These are phyloP conservation scores for Sporothrix globosa DNA, from an alignment of 2,329 filamentous ascomycete species.

Conservation along the genomic window DNA sequence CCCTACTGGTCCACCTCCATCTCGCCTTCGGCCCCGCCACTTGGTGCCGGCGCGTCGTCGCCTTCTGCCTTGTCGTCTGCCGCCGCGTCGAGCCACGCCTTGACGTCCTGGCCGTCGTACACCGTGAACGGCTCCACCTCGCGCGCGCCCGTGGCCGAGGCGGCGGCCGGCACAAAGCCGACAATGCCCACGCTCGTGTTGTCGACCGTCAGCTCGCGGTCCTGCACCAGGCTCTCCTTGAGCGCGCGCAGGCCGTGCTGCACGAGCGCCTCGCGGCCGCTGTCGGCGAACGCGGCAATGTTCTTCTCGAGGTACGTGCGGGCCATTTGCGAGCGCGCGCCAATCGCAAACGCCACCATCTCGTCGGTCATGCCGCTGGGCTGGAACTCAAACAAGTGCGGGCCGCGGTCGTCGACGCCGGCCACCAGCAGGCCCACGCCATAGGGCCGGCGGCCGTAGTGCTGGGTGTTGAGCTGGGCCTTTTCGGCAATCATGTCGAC, in stretches of 20 bases:
- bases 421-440: conserved; percentile 91
- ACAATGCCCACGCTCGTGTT: conserved; percentile 93
- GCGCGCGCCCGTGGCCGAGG: conserved; percentile 55
- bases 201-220: conserved; percentile 95
- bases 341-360: conserved; percentile 95
- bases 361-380: conserved; percentile 94
- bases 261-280: conserved; percentile 81
- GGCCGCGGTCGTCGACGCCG: conserved; percentile 89
- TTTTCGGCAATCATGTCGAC: conserved; percentile 93
- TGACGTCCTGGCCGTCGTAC: conserved; percentile 85
- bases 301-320: conserved; percentile 95
- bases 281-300: conserved; percentile 77
- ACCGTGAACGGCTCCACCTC: conserved; percentile 80
- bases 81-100: conserved; percentile 79
- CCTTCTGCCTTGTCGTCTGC: conserved; percentile 57
- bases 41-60: conserved; percentile 46
- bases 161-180: conserved; percentile 64
- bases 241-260: conserved; percentile 87
- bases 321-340: conserved; percentile 95
- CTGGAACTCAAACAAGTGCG: conserved; percentile 98
- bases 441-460: conserved; percentile 95
- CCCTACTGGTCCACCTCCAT: conserved; percentile 52
- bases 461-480: conserved; percentile 96
- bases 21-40: conserved; percentile 40
- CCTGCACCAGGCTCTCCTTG: conserved; percentile 94